A percentile compares a stretch with the other conserved stretches of the same genome.
These are phyloP conservation scores for Martensiomyces pterosporus DNA, from an alignment of 192 early-diverging fungal species.

Conservation along the genomic window DNA sequence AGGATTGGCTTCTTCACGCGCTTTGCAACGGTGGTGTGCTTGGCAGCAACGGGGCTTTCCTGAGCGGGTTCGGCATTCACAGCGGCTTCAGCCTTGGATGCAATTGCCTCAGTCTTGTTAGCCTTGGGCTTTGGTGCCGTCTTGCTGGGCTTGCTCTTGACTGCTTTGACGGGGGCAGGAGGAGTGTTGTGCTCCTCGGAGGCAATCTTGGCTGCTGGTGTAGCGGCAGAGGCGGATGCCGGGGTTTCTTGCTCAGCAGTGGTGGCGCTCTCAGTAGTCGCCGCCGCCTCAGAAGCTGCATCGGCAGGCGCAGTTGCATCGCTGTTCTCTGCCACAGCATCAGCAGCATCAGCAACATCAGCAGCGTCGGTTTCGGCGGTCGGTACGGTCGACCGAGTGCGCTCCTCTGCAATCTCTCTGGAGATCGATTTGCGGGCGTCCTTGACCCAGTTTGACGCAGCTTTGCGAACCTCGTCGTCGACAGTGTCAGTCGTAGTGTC, in stretches of 20 bases:
- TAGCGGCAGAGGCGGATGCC: not conserved
- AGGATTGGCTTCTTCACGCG: conserved; percentile 21
- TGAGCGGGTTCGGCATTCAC: too few species aligned
- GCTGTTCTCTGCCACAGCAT: too few species aligned
- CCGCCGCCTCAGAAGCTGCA: too few species aligned
- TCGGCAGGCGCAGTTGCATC: too few species aligned
- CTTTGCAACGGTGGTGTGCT: too few species aligned
- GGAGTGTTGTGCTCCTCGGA: too few species aligned
- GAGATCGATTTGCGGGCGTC: conserved; percentile 48
- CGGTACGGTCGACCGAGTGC: conserved; percentile 16
- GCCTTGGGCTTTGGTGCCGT: conserved; percentile 6
- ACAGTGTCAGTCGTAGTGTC: not conserved
- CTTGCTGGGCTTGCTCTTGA: conserved; percentile 5
- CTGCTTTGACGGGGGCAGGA: too few species aligned
- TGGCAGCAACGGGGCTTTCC: too few species aligned
- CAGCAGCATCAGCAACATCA: too few species aligned
- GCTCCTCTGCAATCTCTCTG: conserved; percentile 45
- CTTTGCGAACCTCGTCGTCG: conserved; percentile 41
- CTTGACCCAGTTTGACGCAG: conserved; percentile 48
- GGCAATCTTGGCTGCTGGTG: not conserved
- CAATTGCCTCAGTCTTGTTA: conserved; percentile 4
- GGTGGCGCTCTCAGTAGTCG: not conserved
- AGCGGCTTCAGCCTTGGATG: conserved; percentile 12
- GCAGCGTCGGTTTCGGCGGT: too few species aligned
- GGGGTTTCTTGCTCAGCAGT: not conserved